Base-by-base conservation (phyloP, 345 rosid species). In the Heritiera fomes region DNA sequence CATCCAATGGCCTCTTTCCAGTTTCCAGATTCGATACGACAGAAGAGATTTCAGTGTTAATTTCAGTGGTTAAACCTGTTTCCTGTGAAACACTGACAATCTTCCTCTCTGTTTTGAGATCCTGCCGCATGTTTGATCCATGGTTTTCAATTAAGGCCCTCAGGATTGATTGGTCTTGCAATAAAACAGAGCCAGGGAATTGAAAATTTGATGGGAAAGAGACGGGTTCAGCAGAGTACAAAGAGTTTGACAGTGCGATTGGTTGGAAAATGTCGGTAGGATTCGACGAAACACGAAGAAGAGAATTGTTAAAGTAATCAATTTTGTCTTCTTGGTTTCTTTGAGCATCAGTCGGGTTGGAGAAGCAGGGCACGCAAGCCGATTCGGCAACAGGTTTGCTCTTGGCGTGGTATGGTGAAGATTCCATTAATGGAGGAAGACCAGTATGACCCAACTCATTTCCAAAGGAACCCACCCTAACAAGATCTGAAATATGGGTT, bases 331-430 rank as follows among this genome's bases (percentile, higher is more conserved):
- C 64, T 77, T 82, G 87, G 79, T 76, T 79, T 77, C 83, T 85
- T 78, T 84, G 84, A 49, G 68, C 82, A 64, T 80, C 75, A 69
- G 55, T 77, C 14, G 90, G 82, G 80, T 79, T 88, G 93, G 96
- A 84, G 94, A 89, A 87, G 94, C 96, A 91, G 92, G 91, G 91
- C 92, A 90, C 89, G 92, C 91, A 84, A 75, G 83, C 79, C 65
- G 84, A 73, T 55, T 85, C 88, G 20, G 80, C 67, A 59, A 45
- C 50, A 1, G 82, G 71, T 59, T 88, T 87, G 41, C 80, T 79
- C 79, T 75, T 81, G 73, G 65, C 61, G 78, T 69, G 75, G 47
- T 49, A 80, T 32, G 86, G 81, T 10, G 90, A 83, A 68, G 92
- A 80, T 75, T 90, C 93, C 91, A 78, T 89, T 74, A 93, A 86